phyloP scores from a whole-genome alignment of 163 green algal genomes.

The Coccomyxa subellipsoidea region DNA sequence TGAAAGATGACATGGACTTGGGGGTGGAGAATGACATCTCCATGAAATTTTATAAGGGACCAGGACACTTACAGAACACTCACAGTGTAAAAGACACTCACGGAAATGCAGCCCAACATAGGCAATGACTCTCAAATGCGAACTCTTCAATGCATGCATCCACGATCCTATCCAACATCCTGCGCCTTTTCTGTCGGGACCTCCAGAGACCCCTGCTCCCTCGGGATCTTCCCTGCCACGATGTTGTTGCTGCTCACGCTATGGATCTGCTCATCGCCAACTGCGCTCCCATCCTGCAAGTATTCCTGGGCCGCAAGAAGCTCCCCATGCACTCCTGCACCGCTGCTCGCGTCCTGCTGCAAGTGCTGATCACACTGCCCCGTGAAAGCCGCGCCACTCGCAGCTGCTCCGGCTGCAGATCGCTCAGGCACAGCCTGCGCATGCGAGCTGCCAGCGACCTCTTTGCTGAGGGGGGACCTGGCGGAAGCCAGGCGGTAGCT shows the following conservation, averaged over 20 bases:
- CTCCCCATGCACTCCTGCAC: not conserved
- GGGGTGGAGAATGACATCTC: too few relatives aligned
- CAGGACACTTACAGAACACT: too few relatives aligned
- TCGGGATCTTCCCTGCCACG: not conserved
- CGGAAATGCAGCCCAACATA: too few relatives aligned
- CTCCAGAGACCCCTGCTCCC: not conserved
- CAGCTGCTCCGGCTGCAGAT: not conserved
- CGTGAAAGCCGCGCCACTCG: not conserved
- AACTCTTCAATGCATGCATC: too few relatives aligned
- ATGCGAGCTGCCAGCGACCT: not conserved
- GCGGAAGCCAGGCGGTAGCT: conserved; percentile 3
- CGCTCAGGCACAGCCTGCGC: not conserved
- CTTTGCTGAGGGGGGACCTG: not conserved
- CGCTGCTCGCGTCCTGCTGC: not conserved
- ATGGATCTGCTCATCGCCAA: not conserved
- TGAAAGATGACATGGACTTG: too few relatives aligned
- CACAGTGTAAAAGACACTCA: too few relatives aligned
- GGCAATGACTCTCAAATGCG: too few relatives aligned
- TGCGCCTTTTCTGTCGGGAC: not conserved
- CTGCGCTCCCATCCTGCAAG: not conserved
- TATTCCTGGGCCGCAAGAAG: not conserved
- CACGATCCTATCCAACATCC: not conserved
- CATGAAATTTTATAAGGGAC: too few relatives aligned
- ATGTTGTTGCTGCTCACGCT: not conserved
- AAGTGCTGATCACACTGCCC: not conserved